Conservation (phyloP, 1,284 basidiomycete genomes). For the Violaceomyces palustris region DNA sequence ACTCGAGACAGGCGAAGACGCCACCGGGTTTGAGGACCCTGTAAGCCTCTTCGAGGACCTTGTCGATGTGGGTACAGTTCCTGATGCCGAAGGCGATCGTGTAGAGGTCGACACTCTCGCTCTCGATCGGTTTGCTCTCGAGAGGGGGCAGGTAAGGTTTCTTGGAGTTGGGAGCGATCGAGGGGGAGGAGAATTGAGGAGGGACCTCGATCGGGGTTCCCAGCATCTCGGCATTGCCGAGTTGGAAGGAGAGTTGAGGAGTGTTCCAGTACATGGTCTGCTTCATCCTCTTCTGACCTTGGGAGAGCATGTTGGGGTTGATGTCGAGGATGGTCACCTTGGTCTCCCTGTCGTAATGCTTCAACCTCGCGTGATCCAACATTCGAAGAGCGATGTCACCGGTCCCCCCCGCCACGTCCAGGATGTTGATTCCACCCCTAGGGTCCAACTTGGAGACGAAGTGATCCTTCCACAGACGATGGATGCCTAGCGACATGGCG, state of each 20-base stretch:
- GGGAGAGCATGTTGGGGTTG: slow-evolving; percentile 89
- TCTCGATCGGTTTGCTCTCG: slow-evolving; percentile 35
- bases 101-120: slow-evolving; percentile 83
- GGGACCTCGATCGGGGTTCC: slow-evolving; percentile 32
- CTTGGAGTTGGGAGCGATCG: slow-evolving; percentile 28
- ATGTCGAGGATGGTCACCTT: slow-evolving; percentile 90
- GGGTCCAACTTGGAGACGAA: slow-evolving; percentile 77
- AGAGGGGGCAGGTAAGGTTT: slow-evolving; percentile 42
- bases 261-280: slow-evolving; percentile 59
- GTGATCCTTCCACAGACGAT: slow-evolving; percentile 94
- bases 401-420: slow-evolving; percentile 93
- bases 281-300: slow-evolving; percentile 72
- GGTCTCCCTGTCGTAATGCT: slow-evolving; percentile 63
- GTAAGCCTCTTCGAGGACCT: slow-evolving; percentile 82
- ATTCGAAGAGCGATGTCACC: slow-evolving; percentile 95
- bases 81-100: slow-evolving; percentile 98
- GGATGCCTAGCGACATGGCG: slow-evolving; percentile 91
- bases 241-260: slow-evolving; percentile 85
- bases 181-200: slow-evolving; percentile 8
- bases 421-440: slow-evolving; percentile 62
- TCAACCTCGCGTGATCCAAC: slow-evolving; percentile 82
- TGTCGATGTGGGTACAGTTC: slow-evolving; percentile 90
- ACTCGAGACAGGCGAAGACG: slow-evolving; percentile 91
- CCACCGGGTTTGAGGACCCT: slow-evolving; percentile 95
- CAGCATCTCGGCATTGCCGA: slow-evolving; percentile 86